Conservation (phyloP, 306 rosid species). For the Cicer chorassanicum region DNA sequence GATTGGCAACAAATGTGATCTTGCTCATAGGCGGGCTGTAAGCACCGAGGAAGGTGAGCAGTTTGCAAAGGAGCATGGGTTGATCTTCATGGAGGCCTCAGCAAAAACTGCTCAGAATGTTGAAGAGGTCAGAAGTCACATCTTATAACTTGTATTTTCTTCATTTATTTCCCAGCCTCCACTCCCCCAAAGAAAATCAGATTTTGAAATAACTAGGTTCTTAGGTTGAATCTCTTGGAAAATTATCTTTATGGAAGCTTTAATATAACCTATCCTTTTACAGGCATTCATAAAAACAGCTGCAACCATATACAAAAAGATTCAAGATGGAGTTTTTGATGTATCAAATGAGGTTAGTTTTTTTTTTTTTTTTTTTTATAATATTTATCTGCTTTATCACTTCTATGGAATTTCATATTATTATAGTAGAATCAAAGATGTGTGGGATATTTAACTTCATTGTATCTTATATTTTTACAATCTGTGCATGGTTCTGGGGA, state of each 20-base stretch:
- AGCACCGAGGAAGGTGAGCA: conserved; percentile 99
- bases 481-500: conserved; percentile 11
- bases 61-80: conserved; percentile 95
- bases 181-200: not conserved
- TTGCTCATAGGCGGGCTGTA: conserved; percentile 96
- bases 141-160: conserved; percentile 25
- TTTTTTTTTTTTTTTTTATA: too few species aligned
- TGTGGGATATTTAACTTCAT: not conserved
- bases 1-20: conserved; percentile 95
- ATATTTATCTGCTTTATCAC: not conserved
- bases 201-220: conserved; percentile 17
- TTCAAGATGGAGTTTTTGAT: conserved; percentile 96
- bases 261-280: conserved; percentile 9
- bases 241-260: conserved; percentile 24
- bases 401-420: conserved; percentile 15
- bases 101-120: conserved; percentile 98
- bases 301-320: conserved; percentile 89
- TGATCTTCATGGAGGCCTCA: conserved; percentile 97
- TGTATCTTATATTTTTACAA: conserved; percentile 15
- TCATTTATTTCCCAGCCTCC: not conserved
- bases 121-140: conserved; percentile 73
- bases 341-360: conserved; percentile 92
- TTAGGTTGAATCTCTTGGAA: conserved; percentile 34
- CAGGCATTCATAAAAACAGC: conserved; percentile 98
- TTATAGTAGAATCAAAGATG: conserved; percentile 1